phyloP scores from a whole-genome alignment of 345 rosid species.

The Reutealis trisperma region DNA sequence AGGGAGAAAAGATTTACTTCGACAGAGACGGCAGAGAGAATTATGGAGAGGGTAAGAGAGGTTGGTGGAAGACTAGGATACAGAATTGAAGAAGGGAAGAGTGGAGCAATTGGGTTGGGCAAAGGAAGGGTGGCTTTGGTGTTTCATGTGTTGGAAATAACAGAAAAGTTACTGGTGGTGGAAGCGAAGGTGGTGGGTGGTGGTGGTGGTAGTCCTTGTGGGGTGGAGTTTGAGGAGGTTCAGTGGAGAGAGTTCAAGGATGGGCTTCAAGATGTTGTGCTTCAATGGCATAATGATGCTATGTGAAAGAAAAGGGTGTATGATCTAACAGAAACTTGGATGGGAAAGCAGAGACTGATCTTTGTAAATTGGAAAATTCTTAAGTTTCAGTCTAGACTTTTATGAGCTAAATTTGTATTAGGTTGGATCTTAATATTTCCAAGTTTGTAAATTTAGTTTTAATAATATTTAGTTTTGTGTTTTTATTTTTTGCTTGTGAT shows the following conservation, averaged over 20 bases:
- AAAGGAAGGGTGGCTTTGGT: slow-evolving; percentile 53
- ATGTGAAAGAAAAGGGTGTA: neutral
- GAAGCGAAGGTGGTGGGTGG: slow-evolving; percentile 54
- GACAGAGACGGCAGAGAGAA: slow-evolving; percentile 44
- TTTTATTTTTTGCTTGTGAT: neutral
- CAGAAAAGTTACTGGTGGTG: slow-evolving; percentile 50
- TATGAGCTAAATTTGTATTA: neutral
- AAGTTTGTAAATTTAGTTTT: slow-evolving; percentile 12
- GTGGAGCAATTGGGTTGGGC: slow-evolving; percentile 56
- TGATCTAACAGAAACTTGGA: neutral
- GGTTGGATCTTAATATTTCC: neutral
- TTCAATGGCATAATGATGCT: slow-evolving; percentile 48
- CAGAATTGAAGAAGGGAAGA: slow-evolving; percentile 57
- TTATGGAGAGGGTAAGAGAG: slow-evolving; percentile 54
- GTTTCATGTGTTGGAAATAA: slow-evolving; percentile 54
- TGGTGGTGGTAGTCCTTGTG: slow-evolving; percentile 58
- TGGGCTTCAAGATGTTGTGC: slow-evolving; percentile 64
- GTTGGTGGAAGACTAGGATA: slow-evolving; percentile 72
- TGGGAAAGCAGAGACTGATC: neutral
- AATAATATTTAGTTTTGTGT: neutral
- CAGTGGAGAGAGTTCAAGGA: slow-evolving; percentile 61
- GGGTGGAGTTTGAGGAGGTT: slow-evolving; percentile 53
- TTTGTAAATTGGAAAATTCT: neutral
- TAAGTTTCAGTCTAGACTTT: neutral
- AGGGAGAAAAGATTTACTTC: slow-evolving; percentile 69